Evolutionary conservation across 208 protist species (phyloP), one percentile per base, ranked within the genome.

Genomic region (Herpetomonas samuelpessoai): DNA sequence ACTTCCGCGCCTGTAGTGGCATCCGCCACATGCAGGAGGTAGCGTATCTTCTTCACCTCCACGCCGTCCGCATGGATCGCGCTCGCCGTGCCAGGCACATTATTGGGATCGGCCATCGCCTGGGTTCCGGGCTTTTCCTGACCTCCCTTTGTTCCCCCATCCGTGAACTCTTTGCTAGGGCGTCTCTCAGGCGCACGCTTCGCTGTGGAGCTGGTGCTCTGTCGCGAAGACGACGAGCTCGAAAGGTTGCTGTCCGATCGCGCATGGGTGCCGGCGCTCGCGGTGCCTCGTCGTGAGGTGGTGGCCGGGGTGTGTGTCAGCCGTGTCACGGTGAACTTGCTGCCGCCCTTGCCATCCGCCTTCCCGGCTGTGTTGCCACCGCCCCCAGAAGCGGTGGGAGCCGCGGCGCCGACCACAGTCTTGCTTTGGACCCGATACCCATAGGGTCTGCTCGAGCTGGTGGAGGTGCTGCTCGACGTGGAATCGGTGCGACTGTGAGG

Each of bases 31-130:
- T 52, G 2, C 16, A 79, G 28, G 10, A 39, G 38, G 30, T 57
- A 79, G 14, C 48, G 24, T 0, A 83, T 35, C n/a, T 57, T 57
- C 47, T 71, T 75, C 25, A 83, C 76, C 62, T 83, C 72, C 0
- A 64, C 54, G 25, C 1, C 7, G 29, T 31, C 39, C n/a, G 24
- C n/a, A n/a, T n/a, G n/a, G n/a, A n/a, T n/a, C n/a, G n/a, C n/a
- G n/a, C n/a, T n/a, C n/a, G n/a, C n/a, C n/a, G n/a, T n/a, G n/a
- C n/a, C n/a, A n/a, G n/a, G n/a, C n/a, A n/a, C n/a, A n/a, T n/a
- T n/a, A n/a, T 26, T 4, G 47, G 19, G 38, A n/a, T n/a, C n/a
- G n/a, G n/a, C n/a, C n/a, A n/a, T n/a, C n/a, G n/a, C n/a, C n/a
- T n/a, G n/a, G n/a, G n/a, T n/a, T n/a, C n/a, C n/a, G n/a, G n/a